phyloP scores from a whole-genome alignment of 345 rosid species.

The Gossypioides kirkii region DNA sequence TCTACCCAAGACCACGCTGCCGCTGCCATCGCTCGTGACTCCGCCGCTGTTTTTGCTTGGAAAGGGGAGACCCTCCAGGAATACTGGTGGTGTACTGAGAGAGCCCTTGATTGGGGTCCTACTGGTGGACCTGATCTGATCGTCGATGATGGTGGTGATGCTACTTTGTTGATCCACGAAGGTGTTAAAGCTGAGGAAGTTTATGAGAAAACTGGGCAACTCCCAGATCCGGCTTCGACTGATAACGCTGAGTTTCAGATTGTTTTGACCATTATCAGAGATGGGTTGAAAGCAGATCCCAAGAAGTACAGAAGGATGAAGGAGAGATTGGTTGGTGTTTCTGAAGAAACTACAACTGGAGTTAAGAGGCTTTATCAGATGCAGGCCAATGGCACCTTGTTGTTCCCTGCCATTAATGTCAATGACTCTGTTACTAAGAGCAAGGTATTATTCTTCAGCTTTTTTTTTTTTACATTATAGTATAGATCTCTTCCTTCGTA shows the following conservation, averaged over 20 bases:
- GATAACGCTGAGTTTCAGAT: constrained; percentile 89
- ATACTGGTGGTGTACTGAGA: constrained; percentile 99
- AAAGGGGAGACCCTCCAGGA: constrained; percentile 91
- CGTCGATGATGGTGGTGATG: constrained; percentile 93
- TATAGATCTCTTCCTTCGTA: neutral
- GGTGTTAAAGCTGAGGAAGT: constrained; percentile 89
- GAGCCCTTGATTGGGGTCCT: constrained; percentile 96
- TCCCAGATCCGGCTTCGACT: constrained; percentile 75
- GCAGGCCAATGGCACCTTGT: constrained; percentile 64
- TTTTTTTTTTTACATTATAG: neutral
- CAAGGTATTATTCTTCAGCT: constrained; percentile 49
- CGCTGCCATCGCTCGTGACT: constrained; percentile 88
- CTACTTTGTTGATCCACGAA: constrained; percentile 83
- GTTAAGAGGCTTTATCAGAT: constrained; percentile 90
- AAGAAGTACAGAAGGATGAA: constrained; percentile 70
- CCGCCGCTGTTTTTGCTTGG: constrained; percentile 94
- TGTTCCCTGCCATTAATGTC: constrained; percentile 92
- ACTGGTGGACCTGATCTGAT: constrained; percentile 84
- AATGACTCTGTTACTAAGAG: constrained; percentile 98
- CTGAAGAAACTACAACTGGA: constrained; percentile 88
- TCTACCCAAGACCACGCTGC: constrained; percentile 96
- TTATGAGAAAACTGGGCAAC: constrained; percentile 58
- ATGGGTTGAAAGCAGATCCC: constrained; percentile 66
- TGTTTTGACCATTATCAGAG: constrained; percentile 66
- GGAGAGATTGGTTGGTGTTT: constrained; percentile 78